phyloP scores from a whole-genome alignment of 495 filamentous ascomycete genomes.

The Penicillium paradoxum region DNA sequence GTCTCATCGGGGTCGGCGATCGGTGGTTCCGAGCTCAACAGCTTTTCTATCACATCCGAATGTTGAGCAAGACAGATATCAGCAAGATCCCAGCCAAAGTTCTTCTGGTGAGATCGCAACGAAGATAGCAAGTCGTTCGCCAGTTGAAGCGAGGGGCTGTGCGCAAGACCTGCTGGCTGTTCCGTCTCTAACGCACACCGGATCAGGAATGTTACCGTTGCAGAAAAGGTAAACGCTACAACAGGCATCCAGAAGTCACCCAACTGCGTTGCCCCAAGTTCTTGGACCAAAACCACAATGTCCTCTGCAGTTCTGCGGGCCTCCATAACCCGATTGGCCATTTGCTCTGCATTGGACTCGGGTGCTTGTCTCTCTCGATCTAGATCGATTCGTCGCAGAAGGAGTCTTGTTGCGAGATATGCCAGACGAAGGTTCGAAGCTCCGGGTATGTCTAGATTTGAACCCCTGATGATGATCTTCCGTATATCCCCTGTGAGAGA shows the following conservation, averaged over 20 bases:
- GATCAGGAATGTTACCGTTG: constrained; percentile 30
- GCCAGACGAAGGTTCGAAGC: constrained; percentile 32
- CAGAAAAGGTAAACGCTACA: constrained; percentile 25
- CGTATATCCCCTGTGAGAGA: constrained; percentile 19
- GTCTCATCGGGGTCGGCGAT: neutral
- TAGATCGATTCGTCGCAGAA: constrained; percentile 23
- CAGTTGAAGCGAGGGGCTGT: constrained; percentile 15
- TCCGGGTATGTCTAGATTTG: constrained; percentile 14
- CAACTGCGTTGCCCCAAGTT: constrained; percentile 22
- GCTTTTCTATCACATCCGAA: constrained; percentile 11
- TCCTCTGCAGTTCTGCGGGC: constrained; percentile 29
- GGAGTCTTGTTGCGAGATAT: constrained; percentile 25
- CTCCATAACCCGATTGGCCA: constrained; percentile 6
- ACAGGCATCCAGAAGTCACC: constrained; percentile 35
- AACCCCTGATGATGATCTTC: constrained; percentile 14
- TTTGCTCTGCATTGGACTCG: neutral
- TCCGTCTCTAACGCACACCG: constrained; percentile 21
- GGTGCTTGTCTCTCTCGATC: constrained; percentile 5
- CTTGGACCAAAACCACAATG: constrained; percentile 31
- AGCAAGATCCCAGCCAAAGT: constrained; percentile 16
- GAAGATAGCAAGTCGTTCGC: constrained; percentile 8
- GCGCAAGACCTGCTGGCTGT: neutral
- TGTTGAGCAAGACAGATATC: constrained; percentile 15
- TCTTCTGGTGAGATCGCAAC: constrained; percentile 6
- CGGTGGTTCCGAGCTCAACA: constrained; percentile 4